Base-by-base conservation (phyloP, 78 protist genomes). In the Diacronema lutheri region DNA sequence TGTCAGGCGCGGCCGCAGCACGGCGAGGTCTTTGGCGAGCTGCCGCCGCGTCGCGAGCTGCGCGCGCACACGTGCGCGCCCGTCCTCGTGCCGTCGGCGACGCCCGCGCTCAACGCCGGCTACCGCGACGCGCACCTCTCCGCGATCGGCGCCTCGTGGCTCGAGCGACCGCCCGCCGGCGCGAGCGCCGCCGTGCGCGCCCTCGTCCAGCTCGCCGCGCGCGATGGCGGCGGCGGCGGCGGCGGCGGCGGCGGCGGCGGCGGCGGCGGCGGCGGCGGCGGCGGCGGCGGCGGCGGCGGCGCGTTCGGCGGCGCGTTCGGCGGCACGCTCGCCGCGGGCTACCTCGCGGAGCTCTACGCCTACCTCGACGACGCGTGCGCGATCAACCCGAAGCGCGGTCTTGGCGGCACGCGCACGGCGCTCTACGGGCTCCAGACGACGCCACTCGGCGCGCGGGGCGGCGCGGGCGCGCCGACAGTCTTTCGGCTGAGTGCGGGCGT, bases 1-100 rank as follows among this genome's bases (percentile, higher is more conserved):
- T 11, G 40, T 16, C 85, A 81, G 82, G 82, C 82, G 68, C 62
- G 85, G 50, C 85, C 85, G 57, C 85, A 81, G 85, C 73, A 81
- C 66, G 85, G 85, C 61, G 85, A 81, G 85, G 1, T 1, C 73
- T 81, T 81, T 29, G 85, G 85, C 35, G 85, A 81, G 72, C 57
- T 81, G 35, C 85, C 85, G 50, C 73, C 72, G 40, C 61, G 6
- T 4, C 31, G n/a, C 29, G 0, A 0, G 76, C 6, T 68, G 76
- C 5, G 14, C 2, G 76, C 6, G 46, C 25, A 16, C 31, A 81
- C 85, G 14, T 2, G 4, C 41, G 60, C 60, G 73, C 85, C 85
- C 10, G 33, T 57, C 50, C 0, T 81, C 35, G 85, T 58, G 57
- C 85, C 85, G 10, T 33, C 85, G 33, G 35, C 85, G 41, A 26